A percentile compares a stretch with the other conserved stretches of the same genome.
These are phyloP conservation scores for Penicillium sp. DNA, from an alignment of 2,329 filamentous ascomycete genomes.

Conservation along the genomic window DNA sequence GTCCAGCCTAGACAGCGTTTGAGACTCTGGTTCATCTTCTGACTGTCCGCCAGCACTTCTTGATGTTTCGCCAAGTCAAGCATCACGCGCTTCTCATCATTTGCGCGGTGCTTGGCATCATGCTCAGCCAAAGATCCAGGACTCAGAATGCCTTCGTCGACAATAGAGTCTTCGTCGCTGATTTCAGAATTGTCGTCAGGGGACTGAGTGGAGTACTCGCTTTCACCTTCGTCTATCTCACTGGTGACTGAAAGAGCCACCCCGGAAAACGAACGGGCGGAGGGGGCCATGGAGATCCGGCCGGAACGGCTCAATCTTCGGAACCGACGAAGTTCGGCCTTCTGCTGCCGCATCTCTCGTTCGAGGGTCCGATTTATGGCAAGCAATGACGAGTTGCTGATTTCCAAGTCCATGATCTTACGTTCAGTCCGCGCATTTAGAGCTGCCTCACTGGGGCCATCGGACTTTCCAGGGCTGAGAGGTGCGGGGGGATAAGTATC, in stretches of 20 bases:
- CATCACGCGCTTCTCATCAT: constrained; percentile 80
- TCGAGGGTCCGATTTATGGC: constrained; percentile 95
- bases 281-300: constrained; percentile 62
- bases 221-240: constrained; percentile 43
- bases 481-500: constrained; percentile 52
- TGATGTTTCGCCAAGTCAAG: constrained; percentile 86
- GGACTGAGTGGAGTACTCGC: constrained; percentile 32
- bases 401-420: constrained; percentile 94
- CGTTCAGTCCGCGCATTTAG: constrained; percentile 87
- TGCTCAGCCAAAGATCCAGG: constrained; percentile 37
- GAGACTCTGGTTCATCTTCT: constrained; percentile 93
- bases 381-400: constrained; percentile 90
- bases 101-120: constrained; percentile 59
- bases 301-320: constrained; percentile 83
- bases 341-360: constrained; percentile 87
- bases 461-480: constrained; percentile 52
- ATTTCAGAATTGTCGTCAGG: constrained; percentile 41
- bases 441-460: constrained; percentile 65
- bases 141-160: constrained; percentile 40
- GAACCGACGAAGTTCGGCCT: constrained; percentile 80
- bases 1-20: constrained; percentile 88
- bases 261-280: constrained; percentile 48
- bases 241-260: constrained; percentile 48
- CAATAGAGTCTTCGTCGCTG: constrained; percentile 41
- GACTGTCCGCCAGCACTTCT: constrained; percentile 82